phyloP scores from a whole-genome alignment of 129 eudicot genomes.

The Centaurea solstitialis region DNA sequence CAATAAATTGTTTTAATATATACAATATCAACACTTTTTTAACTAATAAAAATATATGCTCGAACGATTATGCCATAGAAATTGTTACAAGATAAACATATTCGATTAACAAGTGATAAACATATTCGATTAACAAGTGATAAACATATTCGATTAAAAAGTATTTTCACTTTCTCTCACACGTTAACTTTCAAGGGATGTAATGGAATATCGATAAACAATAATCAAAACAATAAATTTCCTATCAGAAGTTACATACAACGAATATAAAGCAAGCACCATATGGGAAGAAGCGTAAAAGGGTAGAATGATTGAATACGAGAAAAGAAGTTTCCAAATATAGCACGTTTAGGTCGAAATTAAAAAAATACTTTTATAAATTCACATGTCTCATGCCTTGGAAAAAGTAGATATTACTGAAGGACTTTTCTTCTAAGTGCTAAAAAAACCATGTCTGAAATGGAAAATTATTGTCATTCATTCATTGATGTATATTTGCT shows the following conservation, averaged over 20 bases:
- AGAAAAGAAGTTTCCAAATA: slow-evolving; percentile 18
- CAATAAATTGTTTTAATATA: not conserved
- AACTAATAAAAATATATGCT: not conserved
- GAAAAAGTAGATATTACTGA: not conserved
- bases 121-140: slow-evolving; percentile 11
- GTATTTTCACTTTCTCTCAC: slow-evolving; percentile 19
- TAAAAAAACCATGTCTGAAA: not conserved
- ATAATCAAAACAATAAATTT: not conserved
- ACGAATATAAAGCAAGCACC: slow-evolving; percentile 11
- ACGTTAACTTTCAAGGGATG: slow-evolving; percentile 27
- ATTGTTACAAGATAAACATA: not conserved
- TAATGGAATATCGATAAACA: slow-evolving; percentile 15
- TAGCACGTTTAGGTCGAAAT: slow-evolving; percentile 12
- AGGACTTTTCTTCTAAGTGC: not conserved
- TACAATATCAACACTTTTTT: not conserved
- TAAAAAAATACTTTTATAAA: not conserved
- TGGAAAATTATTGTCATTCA: not conserved
- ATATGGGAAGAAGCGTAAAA: slow-evolving; percentile 16
- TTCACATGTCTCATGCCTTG: slow-evolving; percentile 1
- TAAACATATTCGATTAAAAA: slow-evolving; percentile 11
- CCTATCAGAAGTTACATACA: slow-evolving; percentile 9
- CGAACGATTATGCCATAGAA: not conserved
- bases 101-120: slow-evolving; percentile 11
- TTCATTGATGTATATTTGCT: too few relatives aligned
- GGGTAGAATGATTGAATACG: slow-evolving; percentile 19